Conservation (phyloP, 306 rosid species). For the Medicago truncatula region DNA sequence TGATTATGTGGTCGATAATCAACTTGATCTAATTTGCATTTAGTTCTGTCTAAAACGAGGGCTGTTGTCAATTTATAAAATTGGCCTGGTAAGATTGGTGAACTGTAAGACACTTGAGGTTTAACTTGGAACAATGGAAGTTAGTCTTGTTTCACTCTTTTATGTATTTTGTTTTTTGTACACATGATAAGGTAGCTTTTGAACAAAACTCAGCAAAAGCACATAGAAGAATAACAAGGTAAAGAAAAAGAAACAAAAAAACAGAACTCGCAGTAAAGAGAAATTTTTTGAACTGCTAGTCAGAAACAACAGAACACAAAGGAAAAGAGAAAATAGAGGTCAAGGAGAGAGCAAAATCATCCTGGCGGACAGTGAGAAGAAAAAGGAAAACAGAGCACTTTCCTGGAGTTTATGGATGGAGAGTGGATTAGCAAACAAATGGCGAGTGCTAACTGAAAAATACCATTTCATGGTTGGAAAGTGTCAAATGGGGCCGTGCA, state of each 20-base stretch:
- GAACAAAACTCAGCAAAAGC: neutral
- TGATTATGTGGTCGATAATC: conserved; percentile 5
- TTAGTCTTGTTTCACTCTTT: neutral
- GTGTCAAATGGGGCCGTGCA: neutral
- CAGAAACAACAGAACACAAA: conserved; percentile 9
- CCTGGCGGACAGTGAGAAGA: conserved; percentile 5
- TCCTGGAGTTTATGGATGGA: neutral
- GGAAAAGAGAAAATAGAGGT: neutral
- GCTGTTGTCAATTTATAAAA: conserved; percentile 11
- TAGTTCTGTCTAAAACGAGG: conserved; percentile 29
- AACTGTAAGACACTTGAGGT: neutral
- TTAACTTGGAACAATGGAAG: conserved; percentile 4
- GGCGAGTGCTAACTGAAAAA: neutral
- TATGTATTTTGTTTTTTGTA: neutral
- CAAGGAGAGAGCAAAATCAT: neutral
- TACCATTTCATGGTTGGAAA: neutral
- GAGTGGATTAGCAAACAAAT: neutral
- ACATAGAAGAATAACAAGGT: conserved; percentile 5
- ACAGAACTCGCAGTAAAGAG: neutral
- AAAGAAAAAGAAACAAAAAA: conserved; percentile 1
- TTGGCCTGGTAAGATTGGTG: conserved; percentile 14
- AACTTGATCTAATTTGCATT: conserved; percentile 23
- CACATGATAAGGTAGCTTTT: neutral
- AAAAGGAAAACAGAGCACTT: neutral
- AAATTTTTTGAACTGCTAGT: neutral